phyloP scores from a whole-genome alignment of 805 yeast genomes.

The Starmerella etchellsii region DNA sequence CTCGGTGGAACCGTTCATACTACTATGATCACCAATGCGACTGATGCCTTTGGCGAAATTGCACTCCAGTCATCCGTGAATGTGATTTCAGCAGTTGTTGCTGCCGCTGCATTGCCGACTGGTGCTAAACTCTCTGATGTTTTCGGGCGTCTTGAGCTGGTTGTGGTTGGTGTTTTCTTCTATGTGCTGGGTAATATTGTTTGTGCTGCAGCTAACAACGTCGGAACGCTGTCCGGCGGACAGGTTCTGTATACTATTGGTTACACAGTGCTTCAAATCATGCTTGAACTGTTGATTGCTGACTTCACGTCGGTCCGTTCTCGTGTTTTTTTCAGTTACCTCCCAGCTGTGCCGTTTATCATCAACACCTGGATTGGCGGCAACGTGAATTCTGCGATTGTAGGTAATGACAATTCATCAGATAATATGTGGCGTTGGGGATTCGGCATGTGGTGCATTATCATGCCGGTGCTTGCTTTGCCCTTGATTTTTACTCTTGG shows the following conservation, averaged over 20 bases:
- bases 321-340: constrained; percentile 52
- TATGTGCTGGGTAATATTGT: constrained; percentile 53
- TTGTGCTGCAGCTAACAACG: constrained; percentile 46
- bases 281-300: constrained; percentile 45
- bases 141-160: constrained; percentile 50
- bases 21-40: constrained; percentile 43
- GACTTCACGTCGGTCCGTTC: constrained; percentile 59
- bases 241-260: constrained; percentile 45
- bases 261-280: constrained; percentile 48
- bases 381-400: constrained; percentile 30
- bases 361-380: constrained; percentile 73
- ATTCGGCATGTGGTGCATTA: constrained; percentile 69
- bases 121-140: constrained; percentile 52
- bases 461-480: constrained; percentile 51
- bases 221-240: constrained; percentile 52
- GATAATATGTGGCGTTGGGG: constrained; percentile 49
- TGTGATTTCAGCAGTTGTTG: constrained; percentile 43
- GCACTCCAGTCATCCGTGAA: constrained; percentile 48
- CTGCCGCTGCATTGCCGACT: constrained; percentile 53
- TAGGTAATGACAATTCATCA: constrained; percentile 19
- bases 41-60: constrained; percentile 40
- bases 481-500: constrained; percentile 43
- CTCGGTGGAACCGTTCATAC: constrained; percentile 45
- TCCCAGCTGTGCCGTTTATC: constrained; percentile 60
- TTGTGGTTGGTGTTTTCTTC: constrained; percentile 38